Conservation (phyloP, 2,329 filamentous ascomycete species). For the Fusarium sp. region DNA sequence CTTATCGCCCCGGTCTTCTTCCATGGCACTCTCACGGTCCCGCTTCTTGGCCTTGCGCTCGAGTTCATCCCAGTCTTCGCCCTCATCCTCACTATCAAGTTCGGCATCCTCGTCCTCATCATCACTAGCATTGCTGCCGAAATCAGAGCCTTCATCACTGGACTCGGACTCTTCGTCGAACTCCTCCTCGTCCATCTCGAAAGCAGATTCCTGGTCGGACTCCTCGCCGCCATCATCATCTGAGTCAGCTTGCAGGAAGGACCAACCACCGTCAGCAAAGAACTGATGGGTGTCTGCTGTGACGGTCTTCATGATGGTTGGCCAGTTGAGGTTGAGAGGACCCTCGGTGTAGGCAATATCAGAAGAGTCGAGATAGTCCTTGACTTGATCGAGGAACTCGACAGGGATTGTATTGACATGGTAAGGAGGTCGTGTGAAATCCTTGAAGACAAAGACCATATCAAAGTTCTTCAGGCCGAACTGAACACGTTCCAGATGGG, state of each 20-base stretch:
- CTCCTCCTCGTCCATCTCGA: constrained; percentile 90
- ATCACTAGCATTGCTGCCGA: constrained; percentile 88
- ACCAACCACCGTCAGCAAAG: constrained; percentile 96
- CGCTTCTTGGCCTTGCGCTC: constrained; percentile 92
- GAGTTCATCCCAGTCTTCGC: constrained; percentile 94
- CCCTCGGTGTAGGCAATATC: constrained; percentile 96
- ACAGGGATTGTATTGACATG: constrained; percentile 99
- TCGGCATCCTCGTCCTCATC: constrained; percentile 83
- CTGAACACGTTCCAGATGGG: constrained; percentile 93
- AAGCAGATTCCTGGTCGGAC: constrained; percentile 91
- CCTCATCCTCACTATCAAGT: constrained; percentile 76
- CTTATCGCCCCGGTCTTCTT: constrained; percentile 75
- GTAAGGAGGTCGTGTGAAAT: constrained; percentile 89
- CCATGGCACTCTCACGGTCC: constrained; percentile 71
- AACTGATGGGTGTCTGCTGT: constrained; percentile 93
- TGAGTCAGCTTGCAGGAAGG: constrained; percentile 87
- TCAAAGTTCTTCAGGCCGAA: constrained; percentile 99
- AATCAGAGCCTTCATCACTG: constrained; percentile 88
- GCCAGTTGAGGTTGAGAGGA: constrained; percentile 98
- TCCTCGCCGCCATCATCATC: constrained; percentile 85
- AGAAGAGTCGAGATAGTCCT: constrained; percentile 96
- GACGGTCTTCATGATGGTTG: constrained; percentile 99
- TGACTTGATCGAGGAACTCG: constrained; percentile 92
- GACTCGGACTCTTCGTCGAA: constrained; percentile 83
- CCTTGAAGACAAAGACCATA: constrained; percentile 97